A percentile compares a stretch with the other conserved stretches of the same genome.
phyloP scores from a whole-genome alignment of 805 yeast genomes.

The Clavispora vitiphila region DNA sequence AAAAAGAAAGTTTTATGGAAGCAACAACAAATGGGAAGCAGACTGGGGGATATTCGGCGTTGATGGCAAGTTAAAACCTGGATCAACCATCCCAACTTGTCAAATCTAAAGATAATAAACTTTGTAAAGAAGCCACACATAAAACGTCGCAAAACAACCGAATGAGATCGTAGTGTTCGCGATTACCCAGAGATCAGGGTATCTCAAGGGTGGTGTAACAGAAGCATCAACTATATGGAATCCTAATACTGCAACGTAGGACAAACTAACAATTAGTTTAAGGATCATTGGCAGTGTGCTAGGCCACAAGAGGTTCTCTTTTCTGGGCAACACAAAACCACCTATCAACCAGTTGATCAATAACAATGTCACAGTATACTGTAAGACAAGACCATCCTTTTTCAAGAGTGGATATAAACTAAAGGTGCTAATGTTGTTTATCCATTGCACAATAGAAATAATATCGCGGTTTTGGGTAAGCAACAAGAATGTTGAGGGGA shows the following conservation, averaged over 20 bases:
- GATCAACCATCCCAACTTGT: background rate
- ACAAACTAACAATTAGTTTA: slow-evolving; percentile 20
- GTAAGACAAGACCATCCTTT: slow-evolving; percentile 69
- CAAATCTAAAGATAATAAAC: slow-evolving; percentile 15
- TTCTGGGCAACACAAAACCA: slow-evolving; percentile 40
- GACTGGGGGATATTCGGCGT: slow-evolving; percentile 60
- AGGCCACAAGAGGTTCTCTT: slow-evolving; percentile 19
- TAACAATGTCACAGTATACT: slow-evolving; percentile 57
- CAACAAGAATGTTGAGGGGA: slow-evolving; percentile 73
- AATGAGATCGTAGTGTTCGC: slow-evolving; percentile 71
- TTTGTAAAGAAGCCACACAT: slow-evolving; percentile 74
- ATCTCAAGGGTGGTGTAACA: slow-evolving; percentile 48
- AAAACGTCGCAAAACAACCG: slow-evolving; percentile 67
- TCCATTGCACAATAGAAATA: slow-evolving; percentile 79
- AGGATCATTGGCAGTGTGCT: slow-evolving; percentile 19
- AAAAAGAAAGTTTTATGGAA: slow-evolving; percentile 51
- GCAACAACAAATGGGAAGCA: slow-evolving; percentile 54
- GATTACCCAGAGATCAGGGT: slow-evolving; percentile 85
- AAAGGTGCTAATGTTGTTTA: slow-evolving; percentile 76
- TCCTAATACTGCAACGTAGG: slow-evolving; percentile 40
- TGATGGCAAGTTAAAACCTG: slow-evolving; percentile 1
- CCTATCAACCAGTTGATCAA: slow-evolving; percentile 80
- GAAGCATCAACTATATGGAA: slow-evolving; percentile 53
- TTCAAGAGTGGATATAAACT: slow-evolving; percentile 84
- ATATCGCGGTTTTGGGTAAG: slow-evolving; percentile 51